Evolutionary conservation across 441 rosid genomes (phyloP).

Genomic region (Gossypium gossypioides): DNA sequence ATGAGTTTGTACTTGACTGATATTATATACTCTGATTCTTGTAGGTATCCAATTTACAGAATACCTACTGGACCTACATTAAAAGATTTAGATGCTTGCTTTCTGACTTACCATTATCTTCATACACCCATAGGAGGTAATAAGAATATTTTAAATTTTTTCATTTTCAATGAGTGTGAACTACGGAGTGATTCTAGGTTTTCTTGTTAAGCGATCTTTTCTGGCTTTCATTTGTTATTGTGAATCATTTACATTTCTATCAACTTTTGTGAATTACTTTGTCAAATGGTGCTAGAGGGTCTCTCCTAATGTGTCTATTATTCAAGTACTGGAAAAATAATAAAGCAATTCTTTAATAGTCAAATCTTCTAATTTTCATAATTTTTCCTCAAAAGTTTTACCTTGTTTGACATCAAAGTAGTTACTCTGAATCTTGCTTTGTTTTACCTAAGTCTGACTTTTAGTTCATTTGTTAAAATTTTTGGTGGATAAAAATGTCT

Average conservation of each 20-base stretch:
- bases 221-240: neutral
- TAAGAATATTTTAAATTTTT: neutral
- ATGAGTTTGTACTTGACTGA: neutral
- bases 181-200: neutral
- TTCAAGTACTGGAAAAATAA: neutral
- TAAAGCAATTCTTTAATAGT: neutral
- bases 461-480: neutral
- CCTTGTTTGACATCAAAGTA: too few relatives aligned
- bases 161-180: neutral
- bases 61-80: constrained; percentile 42
- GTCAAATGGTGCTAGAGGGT: neutral
- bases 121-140: constrained; percentile 26
- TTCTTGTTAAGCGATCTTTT: neutral
- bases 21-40: neutral
- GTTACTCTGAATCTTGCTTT: neutral
- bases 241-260: neutral
- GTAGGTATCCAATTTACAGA: constrained; percentile 47
- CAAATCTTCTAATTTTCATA: neutral
- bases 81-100: constrained; percentile 46
- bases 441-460: neutral
- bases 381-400: neutral
- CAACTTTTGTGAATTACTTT: neutral
- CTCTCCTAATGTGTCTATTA: neutral
- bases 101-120: constrained; percentile 36
- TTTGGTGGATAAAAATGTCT: neutral